Percentiles rank a stretch among this genome's conserved stretches.
Evolutionary conservation across 305 asterid species (phyloP).

Genomic region (Plantago coronopus): DNA sequence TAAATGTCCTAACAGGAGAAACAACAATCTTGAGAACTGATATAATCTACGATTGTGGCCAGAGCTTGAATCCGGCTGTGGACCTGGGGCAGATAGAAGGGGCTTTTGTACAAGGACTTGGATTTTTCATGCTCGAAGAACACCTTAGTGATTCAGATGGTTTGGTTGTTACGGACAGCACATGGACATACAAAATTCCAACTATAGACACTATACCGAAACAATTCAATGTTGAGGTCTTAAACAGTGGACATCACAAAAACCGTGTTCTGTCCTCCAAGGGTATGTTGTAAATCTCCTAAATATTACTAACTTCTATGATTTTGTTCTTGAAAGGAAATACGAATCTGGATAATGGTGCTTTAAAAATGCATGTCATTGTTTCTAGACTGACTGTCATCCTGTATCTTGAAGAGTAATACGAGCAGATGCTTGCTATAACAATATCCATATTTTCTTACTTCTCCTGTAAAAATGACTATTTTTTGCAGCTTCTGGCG

Average conservation of each 20-base stretch:
- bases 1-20: conserved; percentile 55
- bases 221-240: conserved; percentile 45
- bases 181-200: conserved; percentile 71
- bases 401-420: too few species aligned
- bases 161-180: conserved; percentile 45
- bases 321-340: neutral
- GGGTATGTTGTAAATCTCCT: conserved; percentile 26
- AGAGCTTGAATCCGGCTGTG: conserved; percentile 69
- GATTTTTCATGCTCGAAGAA: conserved; percentile 71
- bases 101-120: conserved; percentile 65
- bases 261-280: conserved; percentile 62
- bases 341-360: neutral
- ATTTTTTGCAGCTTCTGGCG: conserved; percentile 64
- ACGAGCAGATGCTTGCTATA: too few species aligned
- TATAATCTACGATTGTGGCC: conserved; percentile 62
- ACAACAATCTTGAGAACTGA: conserved; percentile 49
- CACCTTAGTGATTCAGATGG: conserved; percentile 48
- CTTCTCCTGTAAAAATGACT: neutral
- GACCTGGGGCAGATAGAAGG: conserved; percentile 83
- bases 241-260: conserved; percentile 50
- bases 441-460: neutral
- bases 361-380: too few species aligned
- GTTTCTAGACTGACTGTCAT: too few species aligned
- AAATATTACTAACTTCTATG: neutral
- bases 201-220: conserved; percentile 59